phyloP scores from a whole-genome alignment of 805 yeast genomes.

The Candida ficus region DNA sequence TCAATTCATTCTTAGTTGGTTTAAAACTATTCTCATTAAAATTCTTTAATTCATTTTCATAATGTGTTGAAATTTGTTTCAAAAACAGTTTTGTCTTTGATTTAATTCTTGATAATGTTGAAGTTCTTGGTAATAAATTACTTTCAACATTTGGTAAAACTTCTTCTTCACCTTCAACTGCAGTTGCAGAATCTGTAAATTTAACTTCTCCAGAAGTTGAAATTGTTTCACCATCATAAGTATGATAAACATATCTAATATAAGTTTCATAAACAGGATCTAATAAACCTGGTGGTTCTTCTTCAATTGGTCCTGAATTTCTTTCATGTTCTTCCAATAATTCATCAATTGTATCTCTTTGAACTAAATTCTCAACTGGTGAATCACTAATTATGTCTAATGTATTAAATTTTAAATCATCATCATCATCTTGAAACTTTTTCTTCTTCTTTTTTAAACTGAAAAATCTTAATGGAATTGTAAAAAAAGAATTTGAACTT shows the following conservation, averaged over 20 bases:
- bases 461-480: conserved; percentile 8
- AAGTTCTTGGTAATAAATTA: conserved; percentile 1
- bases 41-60: conserved; percentile 7
- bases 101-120: conserved; percentile 9
- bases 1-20: conserved; percentile 7
- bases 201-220: conserved; percentile 1
- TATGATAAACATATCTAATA: conserved; percentile 9
- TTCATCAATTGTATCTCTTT: conserved; percentile 3
- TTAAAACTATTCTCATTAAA: conserved; percentile 7
- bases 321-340: conserved; percentile 4
- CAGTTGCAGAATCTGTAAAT: conserved; percentile 8
- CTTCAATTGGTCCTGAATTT: not conserved
- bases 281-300: conserved; percentile 1
- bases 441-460: not conserved
- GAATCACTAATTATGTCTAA: conserved; percentile 11
- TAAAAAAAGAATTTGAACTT: conserved; percentile 7
- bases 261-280: conserved; percentile 13
- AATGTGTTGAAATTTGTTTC: conserved; percentile 5
- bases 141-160: not conserved
- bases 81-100: conserved; percentile 5
- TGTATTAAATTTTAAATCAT: not conserved
- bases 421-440: not conserved
- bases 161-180: conserved; percentile 7
- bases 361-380: conserved; percentile 5
- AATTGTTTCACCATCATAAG: conserved; percentile 3